Evolutionary conservation across 2,329 filamentous ascomycete genomes (phyloP), one percentile per base, ranked within the genome.

Genomic region (Fusarium siculi): DNA sequence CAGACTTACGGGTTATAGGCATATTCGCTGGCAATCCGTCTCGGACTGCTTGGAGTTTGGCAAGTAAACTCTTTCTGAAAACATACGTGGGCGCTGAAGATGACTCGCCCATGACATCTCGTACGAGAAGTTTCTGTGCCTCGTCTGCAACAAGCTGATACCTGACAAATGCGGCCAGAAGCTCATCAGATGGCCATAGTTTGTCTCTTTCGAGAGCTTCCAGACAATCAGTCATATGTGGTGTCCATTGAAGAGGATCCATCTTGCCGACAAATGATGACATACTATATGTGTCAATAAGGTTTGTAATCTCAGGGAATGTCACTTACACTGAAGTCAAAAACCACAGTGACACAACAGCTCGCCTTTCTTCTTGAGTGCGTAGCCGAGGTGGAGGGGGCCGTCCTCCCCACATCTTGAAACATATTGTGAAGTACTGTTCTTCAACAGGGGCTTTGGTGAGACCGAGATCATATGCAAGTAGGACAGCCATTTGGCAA

Each of bases 141-240:
- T 83, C 81, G n/a, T 86, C 84, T 42, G 78, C 73, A 15, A 86
- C 75, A 16, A 83, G 80, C 63, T 86, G 84, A 16, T 84, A 75
- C 32, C 77, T 81, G 28, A 83, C 63, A 16, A 83, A 73, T 2
- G 79, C 58, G 7, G 75, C 77, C 2, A 92, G 81, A 4, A 88
- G 73, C 34, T 82, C 81, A 74, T 92, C 90, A 4, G 84, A 83
- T 1, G 84, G 80, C 30, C 82, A 82, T 62, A 90, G 86, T 12
- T 82, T 82, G 4, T 83, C 79, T 21, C 83, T 80, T 9, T 82
- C 80, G 1, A 92, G 79, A 4, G 83, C 71, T 9, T 83, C 78
- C 2, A 91, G 80, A 40, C 85, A 88, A 40, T 91, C 88, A 36
- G 90, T 88, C 82, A 92, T 86, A 57, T 90, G 85, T 4, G 85